Percentiles rank a stretch among this genome's conserved stretches.
Evolutionary conservation across 331 rosid species (phyloP).

Genomic region (Malus hybrid): DNA sequence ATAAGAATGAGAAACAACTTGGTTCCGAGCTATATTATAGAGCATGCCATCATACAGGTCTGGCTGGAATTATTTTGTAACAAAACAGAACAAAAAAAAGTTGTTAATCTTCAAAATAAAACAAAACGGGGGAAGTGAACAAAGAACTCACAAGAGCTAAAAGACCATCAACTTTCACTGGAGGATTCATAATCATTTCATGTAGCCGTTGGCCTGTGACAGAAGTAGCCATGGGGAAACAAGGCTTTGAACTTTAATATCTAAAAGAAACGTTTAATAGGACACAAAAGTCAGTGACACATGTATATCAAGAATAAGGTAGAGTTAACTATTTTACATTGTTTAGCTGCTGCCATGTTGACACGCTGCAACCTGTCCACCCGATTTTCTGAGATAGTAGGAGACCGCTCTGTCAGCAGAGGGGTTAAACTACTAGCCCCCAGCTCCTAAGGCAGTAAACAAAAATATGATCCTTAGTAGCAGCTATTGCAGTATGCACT

Average conservation of each 20-base stretch:
- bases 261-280: not conserved
- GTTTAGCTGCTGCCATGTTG: constrained; percentile 86
- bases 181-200: constrained; percentile 70
- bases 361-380: constrained; percentile 78
- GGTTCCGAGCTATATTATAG: not conserved
- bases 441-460: constrained; percentile 55
- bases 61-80: not conserved
- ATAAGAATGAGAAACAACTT: not conserved
- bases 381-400: constrained; percentile 65
- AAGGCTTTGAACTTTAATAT: not conserved
- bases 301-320: not conserved
- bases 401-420: constrained; percentile 78
- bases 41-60: not conserved
- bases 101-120: not conserved
- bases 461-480: not conserved
- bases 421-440: constrained; percentile 92
- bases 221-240: constrained; percentile 10
- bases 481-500: not conserved
- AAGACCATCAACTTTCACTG: constrained; percentile 40
- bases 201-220: constrained; percentile 76
- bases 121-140: not conserved
- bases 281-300: not conserved
- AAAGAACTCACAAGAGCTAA: constrained; percentile 54
- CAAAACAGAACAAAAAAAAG: constrained; percentile 1
- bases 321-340: constrained; percentile 38